Evolutionary conservation across 441 rosid genomes (phyloP), one percentile per base, ranked within the genome.

Genomic region (Euphorbia celastroides): DNA sequence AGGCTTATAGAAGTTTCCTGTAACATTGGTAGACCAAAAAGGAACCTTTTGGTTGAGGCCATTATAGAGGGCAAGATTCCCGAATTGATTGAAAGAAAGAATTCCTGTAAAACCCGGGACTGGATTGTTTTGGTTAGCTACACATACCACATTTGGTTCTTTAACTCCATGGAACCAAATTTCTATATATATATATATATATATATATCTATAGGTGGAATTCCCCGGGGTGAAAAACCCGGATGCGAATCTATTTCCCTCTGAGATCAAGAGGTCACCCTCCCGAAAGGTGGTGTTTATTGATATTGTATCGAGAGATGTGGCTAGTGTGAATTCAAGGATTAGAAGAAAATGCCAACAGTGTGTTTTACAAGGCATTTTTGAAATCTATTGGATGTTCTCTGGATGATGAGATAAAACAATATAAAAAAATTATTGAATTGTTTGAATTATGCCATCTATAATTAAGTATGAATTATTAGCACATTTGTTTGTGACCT

Each of bases 101-200:
- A 27, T 14, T 16, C 36, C 60, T 14, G 34, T 12, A 16, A 28
- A 57, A 9, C 34, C 36, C 12, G 4, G 26, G 60, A 57, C 28
- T 13, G 60, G 60, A 57, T 26, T 57, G 7, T 57, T 57, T 20
- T 19, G 26, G 60, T 57, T 57, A 13, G 60, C 60, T 14, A 57
- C 60, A 32, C 60, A 57, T 36, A 57, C 60, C n/a, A 27, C 60
- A 26, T 30, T 3, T 27, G 20, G 7, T 27, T 28, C 36, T 27
- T 30, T 13, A 4, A 57, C 10, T 25, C 5, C 5, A 10, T 55
- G 16, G 59, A 55, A 25, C 59, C 59, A 55, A 22, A 55, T 55
- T 55, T 31, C 59, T n/a, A n/a, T n/a, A n/a, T n/a, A n/a, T n/a
- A n/a, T n/a, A n/a, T n/a, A n/a, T n/a, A n/a, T n/a, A n/a, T n/a